Base-by-base conservation (phyloP, 2,329 filamentous ascomycete genomes). In the Apiospora hydei region DNA sequence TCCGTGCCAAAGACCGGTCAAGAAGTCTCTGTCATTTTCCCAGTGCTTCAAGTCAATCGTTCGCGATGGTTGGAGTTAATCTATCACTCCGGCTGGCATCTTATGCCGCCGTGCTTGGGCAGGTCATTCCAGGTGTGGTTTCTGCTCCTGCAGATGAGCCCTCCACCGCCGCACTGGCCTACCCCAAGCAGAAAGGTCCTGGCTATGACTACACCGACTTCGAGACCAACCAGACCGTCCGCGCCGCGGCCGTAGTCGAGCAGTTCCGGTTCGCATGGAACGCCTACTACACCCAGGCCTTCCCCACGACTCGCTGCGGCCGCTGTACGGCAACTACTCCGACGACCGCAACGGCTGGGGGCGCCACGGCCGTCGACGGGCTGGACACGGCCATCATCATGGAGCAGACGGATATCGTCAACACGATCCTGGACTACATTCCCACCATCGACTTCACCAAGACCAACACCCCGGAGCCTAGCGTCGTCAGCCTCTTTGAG, bases 291-390 rank as follows among this genome's bases (percentile, higher is more conserved):
- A 53, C 43, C 7, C 46, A 69, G 7, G 68, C 49, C 1, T 69
- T 69, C 47, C 68, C 0, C 68, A 69, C 34, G 68, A 69, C 68
- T 69, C 68, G 18, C 68, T 69, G n/a, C 68, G 68, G 1, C 68
- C 68, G 13, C 46, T 69, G 21, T 69, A 69, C 13, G 30, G 34
- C 68, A 69, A 69, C n/a, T 69, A 69, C 49, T 69, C 68, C 14
- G 68, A 69, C n/a, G 68, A 57, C 10, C 68, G 68, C 68, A 69
- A 69, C n/a, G 68, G 68, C 24, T 69, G 68, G 68, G 68, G 68
- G 68, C 0, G 68, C 68, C 4, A 69, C 68, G 7, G 68, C 68
- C 47, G 47, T 69, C 11, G 68, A 69, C n/a, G 68, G 68, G 1
- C 34, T 69, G 30, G 68, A 69, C 10, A 69, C 68, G 1, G 68